Conservation (phyloP, 1,284 basidiomycete genomes). For the Volvariella surrecta region DNA sequence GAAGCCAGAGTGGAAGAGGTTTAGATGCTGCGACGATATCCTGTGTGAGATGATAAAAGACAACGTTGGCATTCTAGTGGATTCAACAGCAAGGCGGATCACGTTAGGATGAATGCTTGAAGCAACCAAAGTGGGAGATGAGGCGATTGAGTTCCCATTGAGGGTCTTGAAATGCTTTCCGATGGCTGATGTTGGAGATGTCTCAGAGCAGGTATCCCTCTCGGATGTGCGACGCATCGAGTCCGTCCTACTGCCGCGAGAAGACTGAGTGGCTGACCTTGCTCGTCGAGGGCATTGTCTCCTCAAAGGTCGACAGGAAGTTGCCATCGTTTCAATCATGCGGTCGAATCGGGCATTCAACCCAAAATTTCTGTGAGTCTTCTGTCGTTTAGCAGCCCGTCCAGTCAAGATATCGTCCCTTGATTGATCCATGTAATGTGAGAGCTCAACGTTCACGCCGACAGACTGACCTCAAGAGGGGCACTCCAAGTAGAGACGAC, state of each 20-base stretch:
- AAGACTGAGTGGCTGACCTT: background rate
- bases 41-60: no score
- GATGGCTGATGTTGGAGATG: background rate
- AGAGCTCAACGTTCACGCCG: background rate
- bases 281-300: slow-evolving; percentile 8
- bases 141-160: slow-evolving; percentile 3
- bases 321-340: slow-evolving; percentile 49
- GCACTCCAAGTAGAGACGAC: no score
- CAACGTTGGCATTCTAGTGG: no score
- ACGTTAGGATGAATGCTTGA: background rate
- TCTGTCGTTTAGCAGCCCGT: slow-evolving; percentile 32
- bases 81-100: background rate
- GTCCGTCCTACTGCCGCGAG: background rate
- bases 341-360: slow-evolving; percentile 54
- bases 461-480: background rate
- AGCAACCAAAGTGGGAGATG: background rate
- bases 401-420: background rate
- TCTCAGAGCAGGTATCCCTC: background rate
- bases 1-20: background rate
- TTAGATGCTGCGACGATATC: background rate
- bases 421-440: background rate
- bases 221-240: background rate
- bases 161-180: background rate
- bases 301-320: slow-evolving; percentile 33
- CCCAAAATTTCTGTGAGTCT: slow-evolving; percentile 22